These are phyloP conservation scores for Sphaceloma murrayae DNA, from an alignment of 2,329 filamentous ascomycete genomes.

Conservation along the genomic window DNA sequence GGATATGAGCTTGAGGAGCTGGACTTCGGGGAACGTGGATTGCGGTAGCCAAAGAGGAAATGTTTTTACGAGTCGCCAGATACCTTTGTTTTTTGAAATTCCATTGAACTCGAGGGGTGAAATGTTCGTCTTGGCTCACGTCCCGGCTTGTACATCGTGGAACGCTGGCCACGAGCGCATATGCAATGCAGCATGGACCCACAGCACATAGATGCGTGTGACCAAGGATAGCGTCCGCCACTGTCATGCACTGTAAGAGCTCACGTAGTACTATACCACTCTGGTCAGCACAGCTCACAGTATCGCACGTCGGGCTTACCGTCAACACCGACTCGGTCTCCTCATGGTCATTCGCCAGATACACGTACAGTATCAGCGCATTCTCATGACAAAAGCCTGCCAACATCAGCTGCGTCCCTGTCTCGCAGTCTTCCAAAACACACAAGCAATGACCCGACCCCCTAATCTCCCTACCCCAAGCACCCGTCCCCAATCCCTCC, in stretches of 20 bases:
- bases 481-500: slow-evolving; percentile 89
- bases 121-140: too few species aligned
- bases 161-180: too few species aligned
- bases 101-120: too few species aligned
- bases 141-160: too few species aligned
- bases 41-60: too few species aligned
- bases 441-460: slow-evolving; percentile 84
- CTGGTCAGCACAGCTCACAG: slow-evolving; percentile 20
- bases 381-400: slow-evolving; percentile 64
- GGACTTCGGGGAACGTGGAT: too few species aligned
- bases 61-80: too few species aligned
- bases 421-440: slow-evolving; percentile 26
- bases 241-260: slow-evolving; percentile 41
- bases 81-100: too few species aligned
- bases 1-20: neutral
- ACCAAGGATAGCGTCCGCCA: too few species aligned
- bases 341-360: slow-evolving; percentile 62
- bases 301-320: slow-evolving; percentile 38
- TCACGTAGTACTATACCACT: slow-evolving; percentile 49
- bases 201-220: too few species aligned
- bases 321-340: slow-evolving; percentile 67
- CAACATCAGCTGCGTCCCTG: slow-evolving; percentile 19
- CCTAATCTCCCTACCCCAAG: slow-evolving; percentile 83
- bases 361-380: slow-evolving; percentile 74
- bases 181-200: too few species aligned